phyloP scores from a whole-genome alignment of 2,329 filamentous ascomycete species.

The Monilinia vaccinii-corymbosi region DNA sequence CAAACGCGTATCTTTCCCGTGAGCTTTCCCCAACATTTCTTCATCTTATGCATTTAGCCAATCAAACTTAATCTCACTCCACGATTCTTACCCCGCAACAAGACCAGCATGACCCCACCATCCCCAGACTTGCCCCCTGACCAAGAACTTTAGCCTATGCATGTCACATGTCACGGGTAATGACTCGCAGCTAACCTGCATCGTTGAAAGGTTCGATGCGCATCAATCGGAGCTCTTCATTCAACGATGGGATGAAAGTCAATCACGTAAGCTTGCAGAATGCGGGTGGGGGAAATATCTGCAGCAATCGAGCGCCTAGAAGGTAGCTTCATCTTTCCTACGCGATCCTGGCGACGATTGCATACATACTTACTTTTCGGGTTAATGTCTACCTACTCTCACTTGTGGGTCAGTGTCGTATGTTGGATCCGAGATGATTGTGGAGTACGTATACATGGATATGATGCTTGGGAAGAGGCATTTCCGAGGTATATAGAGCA shows the following conservation, averaged over 20 bases:
- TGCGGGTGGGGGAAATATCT: not conserved
- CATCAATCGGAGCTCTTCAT: slow-evolving; percentile 8
- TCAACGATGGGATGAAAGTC: not conserved
- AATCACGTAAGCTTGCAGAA: not conserved
- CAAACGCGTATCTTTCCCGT: not conserved
- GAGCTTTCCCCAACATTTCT: not conserved
- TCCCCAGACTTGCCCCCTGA: not conserved
- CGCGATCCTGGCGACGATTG: not conserved
- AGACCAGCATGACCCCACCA: not conserved
- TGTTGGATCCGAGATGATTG: not conserved
- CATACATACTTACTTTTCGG: not conserved
- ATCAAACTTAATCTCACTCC: not conserved
- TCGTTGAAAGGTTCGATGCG: slow-evolving; percentile 2
- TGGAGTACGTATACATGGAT: not conserved
- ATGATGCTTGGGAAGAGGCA: slow-evolving; percentile 1
- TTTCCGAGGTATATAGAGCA: slow-evolving; percentile 3
- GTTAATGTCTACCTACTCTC: not conserved
- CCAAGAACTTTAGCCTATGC: not conserved
- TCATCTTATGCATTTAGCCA: not conserved
- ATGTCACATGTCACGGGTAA: not conserved
- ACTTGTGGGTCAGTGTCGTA: not conserved
- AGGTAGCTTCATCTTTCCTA: not conserved
- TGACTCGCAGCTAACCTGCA: not conserved
- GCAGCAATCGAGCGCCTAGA: not conserved
- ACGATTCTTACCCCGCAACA: not conserved